These are phyloP conservation scores for Pseudocercospora ulei DNA, from an alignment of 2,329 filamentous ascomycete species.

Conservation along the genomic window DNA sequence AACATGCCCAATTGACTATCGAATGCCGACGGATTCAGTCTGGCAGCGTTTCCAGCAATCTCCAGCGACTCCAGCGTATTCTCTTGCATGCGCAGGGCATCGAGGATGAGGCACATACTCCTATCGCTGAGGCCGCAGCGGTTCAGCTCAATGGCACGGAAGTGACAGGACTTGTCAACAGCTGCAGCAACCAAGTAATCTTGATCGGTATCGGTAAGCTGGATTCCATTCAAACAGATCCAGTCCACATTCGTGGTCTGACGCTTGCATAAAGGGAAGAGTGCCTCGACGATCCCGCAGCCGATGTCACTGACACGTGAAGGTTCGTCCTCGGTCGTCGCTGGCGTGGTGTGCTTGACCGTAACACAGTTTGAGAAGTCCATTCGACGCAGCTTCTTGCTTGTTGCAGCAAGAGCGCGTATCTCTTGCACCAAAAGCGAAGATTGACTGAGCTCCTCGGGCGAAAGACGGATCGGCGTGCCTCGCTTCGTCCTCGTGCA, in stretches of 20 bases:
- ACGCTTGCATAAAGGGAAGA: constrained; percentile 58
- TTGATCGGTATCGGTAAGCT: constrained; percentile 60
- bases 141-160: constrained; percentile 58
- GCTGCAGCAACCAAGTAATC: constrained; percentile 60
- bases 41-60: constrained; percentile 57
- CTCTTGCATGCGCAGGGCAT: constrained; percentile 55
- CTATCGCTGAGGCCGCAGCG: constrained; percentile 53
- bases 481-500: constrained; percentile 49
- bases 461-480: constrained; percentile 47
- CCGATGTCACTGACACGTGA: constrained; percentile 48
- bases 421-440: constrained; percentile 59
- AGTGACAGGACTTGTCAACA: constrained; percentile 53
- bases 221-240: constrained; percentile 59
- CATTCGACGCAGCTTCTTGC: constrained; percentile 51
- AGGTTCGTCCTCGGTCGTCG: constrained; percentile 37
- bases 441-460: constrained; percentile 46
- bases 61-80: constrained; percentile 58
- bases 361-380: constrained; percentile 57
- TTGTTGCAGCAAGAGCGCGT: constrained; percentile 57
- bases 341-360: constrained; percentile 42
- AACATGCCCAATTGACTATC: constrained; percentile 59
- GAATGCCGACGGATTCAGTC: constrained; percentile 54
- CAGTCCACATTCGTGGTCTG: constrained; percentile 61
- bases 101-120: constrained; percentile 53
- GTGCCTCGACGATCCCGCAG: constrained; percentile 59